Evolutionary conservation across 495 filamentous ascomycete species (phyloP), one percentile per base, ranked within the genome.

Genomic region (Aspergillus cavernicola): DNA sequence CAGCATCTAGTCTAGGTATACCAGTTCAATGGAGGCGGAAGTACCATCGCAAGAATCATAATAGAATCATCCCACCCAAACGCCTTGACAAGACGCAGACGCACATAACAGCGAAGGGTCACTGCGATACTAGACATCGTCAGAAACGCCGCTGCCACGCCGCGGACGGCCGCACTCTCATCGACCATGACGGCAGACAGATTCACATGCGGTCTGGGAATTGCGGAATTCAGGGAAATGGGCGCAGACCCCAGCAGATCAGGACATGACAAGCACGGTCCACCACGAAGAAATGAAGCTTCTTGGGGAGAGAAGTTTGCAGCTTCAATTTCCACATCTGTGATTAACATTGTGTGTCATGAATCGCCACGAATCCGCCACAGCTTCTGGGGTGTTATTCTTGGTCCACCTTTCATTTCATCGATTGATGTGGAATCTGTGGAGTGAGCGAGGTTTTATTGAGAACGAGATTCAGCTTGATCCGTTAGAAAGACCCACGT

Each of bases 41-140:
- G 16, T 48, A 55, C 52, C 52, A 55, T 55, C 10, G 52, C 32
- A 15, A 48, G 11, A 13, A 55, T 40, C 52, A 55, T 55, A 18
- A 40, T 22, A 16, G 16, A 18, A 48, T 55, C 52, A 48, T 55
- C 52, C 26, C 32, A 29, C 24, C 52, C 42, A n/a, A 55, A 55
- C 8, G 52, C 43, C 37, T 47, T 46, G n/a, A 55, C 41, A 35
- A 55, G 26, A 19, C 35, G 36, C 26, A 55, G 31, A 2, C 52
- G 52, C 43, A 55, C 52, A 48, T 47, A 55, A 15, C 43, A 48
- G 28, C 52, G 44, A 15, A 55, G 35, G 19, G 39, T 33, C 43
- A 55, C 45, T 4, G 52, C 43, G 12, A 55, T 40, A 3, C 13
- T 19, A 15, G 52, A 40, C 35, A 55, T 19, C 32, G 40, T 20